Percentiles rank a stretch among this genome's conserved stretches.
Evolutionary conservation across 495 filamentous ascomycete species (phyloP).

Genomic region (Sporormia fimetaria): DNA sequence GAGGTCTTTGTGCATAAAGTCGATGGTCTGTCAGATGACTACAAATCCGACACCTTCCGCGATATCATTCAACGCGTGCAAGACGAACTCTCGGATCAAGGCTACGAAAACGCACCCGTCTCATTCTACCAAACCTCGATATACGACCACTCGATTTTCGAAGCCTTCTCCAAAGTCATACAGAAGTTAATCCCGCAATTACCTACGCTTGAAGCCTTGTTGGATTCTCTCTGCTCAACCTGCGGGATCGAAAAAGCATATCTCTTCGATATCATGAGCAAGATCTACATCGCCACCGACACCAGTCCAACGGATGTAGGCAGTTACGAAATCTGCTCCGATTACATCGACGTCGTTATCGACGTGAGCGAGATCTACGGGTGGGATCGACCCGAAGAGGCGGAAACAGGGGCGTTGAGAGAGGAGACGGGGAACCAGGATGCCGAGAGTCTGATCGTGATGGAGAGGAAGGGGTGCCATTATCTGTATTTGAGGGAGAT

Average conservation of each 20-base stretch:
- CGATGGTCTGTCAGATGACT: constrained; percentile 88
- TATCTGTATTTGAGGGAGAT: constrained; percentile 78
- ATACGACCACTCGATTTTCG: constrained; percentile 96
- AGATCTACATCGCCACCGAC: constrained; percentile 97
- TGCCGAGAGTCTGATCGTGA: constrained; percentile 66
- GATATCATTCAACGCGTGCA: constrained; percentile 95
- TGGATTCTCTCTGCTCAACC: constrained; percentile 77
- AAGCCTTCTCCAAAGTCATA: constrained; percentile 95
- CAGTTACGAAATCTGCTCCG: constrained; percentile 93
- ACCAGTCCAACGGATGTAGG: constrained; percentile 83
- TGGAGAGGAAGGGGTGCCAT: constrained; percentile 62
- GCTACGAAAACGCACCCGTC: constrained; percentile 82
- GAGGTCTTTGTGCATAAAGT: constrained; percentile 98
- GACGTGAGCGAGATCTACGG: constrained; percentile 93
- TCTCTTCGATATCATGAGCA: constrained; percentile 89
- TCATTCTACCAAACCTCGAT: constrained; percentile 92
- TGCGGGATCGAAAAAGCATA: constrained; percentile 96
- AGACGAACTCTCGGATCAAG: constrained; percentile 84
- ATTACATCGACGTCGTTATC: constrained; percentile 95
- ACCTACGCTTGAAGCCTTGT: constrained; percentile 77
- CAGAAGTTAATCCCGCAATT: constrained; percentile 93
- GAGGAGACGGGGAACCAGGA: constrained; percentile 51
- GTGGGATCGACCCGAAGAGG: constrained; percentile 43
- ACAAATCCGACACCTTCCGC: constrained; percentile 81
- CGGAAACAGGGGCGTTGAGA: constrained; percentile 46